Evolutionary conservation across 78 protist species (phyloP).

Genomic region (Trichosphaerium sp.): DNA sequence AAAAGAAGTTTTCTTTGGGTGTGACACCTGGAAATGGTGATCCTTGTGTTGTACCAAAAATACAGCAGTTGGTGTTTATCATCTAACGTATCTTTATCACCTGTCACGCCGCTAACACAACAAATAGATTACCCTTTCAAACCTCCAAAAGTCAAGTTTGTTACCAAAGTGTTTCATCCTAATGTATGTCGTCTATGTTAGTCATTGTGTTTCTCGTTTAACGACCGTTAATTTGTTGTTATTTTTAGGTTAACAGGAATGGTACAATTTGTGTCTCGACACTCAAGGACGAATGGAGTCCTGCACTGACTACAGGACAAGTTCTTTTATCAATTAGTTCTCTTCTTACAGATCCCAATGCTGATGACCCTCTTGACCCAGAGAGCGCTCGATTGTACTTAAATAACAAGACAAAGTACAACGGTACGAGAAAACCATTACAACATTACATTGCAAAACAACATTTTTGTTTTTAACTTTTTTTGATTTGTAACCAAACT

Average conservation of each 20-base stretch:
- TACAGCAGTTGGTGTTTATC: background rate
- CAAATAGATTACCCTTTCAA: slow-evolving; percentile 94
- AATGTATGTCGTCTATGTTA: too few relatives aligned
- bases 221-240: too few relatives aligned
- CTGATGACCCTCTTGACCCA: slow-evolving; percentile 91
- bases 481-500: too few relatives aligned
- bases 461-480: too few relatives aligned
- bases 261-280: slow-evolving; percentile 95
- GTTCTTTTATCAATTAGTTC: slow-evolving; percentile 75
- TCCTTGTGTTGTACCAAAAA: background rate
- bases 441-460: too few relatives aligned
- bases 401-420: slow-evolving; percentile 45
- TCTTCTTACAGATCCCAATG: slow-evolving; percentile 88
- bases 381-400: slow-evolving; percentile 80
- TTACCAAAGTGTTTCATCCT: slow-evolving; percentile 89
- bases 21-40: background rate
- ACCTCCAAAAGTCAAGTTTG: slow-evolving; percentile 87
- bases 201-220: too few relatives aligned
- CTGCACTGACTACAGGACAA: slow-evolving; percentile 85
- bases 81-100: background rate
- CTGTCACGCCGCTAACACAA: background rate
- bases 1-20: background rate
- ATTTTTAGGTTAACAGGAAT: slow-evolving; percentile 82
- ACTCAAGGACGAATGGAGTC: slow-evolving; percentile 92
- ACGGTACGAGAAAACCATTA: too few relatives aligned